These are phyloP conservation scores for Malassezia equina DNA, from an alignment of 1,284 basidiomycete genomes.

Conservation along the genomic window DNA sequence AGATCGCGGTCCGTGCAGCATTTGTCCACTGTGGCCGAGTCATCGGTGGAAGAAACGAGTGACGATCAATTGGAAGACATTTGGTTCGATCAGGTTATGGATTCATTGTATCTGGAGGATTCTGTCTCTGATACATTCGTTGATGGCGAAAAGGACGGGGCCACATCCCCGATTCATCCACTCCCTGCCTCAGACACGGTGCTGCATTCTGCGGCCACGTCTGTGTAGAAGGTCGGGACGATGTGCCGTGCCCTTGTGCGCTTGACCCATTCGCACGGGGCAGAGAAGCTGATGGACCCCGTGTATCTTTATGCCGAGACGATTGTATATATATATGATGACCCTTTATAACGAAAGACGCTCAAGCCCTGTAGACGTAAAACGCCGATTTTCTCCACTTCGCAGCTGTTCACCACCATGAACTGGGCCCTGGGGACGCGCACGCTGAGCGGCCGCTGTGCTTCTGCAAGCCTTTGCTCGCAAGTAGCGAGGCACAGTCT, in stretches of 20 bases:
- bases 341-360: background rate
- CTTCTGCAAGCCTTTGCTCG: background rate
- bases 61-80: constrained; percentile 1
- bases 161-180: background rate
- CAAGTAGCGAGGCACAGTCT: background rate
- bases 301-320: background rate
- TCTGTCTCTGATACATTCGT: background rate
- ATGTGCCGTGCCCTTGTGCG: background rate
- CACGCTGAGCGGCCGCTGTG: background rate
- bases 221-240: background rate
- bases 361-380: background rate
- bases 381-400: background rate
- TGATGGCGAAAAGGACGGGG: background rate
- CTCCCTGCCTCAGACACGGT: background rate
- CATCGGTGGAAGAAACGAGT: background rate
- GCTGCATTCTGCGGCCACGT: background rate
- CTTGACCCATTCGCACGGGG: too few relatives aligned
- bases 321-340: background rate
- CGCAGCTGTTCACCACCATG: background rate
- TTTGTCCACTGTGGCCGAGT: background rate
- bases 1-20: constrained; percentile 3
- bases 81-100: constrained; percentile 16
- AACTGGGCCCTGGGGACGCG: background rate
- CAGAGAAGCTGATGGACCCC: background rate
- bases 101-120: constrained; percentile 4